Percentiles rank a stretch among this genome's conserved stretches.
These are phyloP conservation scores for Hyaloperonospora brassicae DNA, from an alignment of 352 stramenopile genomes.

Conservation along the genomic window DNA sequence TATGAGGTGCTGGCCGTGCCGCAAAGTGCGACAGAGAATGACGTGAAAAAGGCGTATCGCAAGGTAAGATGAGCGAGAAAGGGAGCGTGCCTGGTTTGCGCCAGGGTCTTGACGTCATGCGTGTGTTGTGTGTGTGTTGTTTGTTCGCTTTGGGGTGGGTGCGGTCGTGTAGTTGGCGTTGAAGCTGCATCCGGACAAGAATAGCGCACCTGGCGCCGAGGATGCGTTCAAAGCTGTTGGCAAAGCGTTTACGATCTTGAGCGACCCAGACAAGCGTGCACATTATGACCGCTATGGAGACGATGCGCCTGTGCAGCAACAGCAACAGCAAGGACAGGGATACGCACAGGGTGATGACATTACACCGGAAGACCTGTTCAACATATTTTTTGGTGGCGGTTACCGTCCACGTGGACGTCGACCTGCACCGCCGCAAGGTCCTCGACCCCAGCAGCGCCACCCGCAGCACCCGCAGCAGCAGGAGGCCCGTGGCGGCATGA, in stretches of 20 bases:
- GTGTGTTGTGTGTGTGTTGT: background rate
- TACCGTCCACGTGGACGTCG: slow-evolving; percentile 52
- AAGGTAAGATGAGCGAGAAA: slow-evolving; percentile 46
- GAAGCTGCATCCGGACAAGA: slow-evolving; percentile 91
- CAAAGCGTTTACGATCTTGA: slow-evolving; percentile 91
- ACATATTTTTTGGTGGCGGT: slow-evolving; percentile 87
- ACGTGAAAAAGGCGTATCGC: slow-evolving; percentile 89
- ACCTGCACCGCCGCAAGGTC: slow-evolving; percentile 35
- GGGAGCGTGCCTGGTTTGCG: background rate
- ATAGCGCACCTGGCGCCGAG: slow-evolving; percentile 92
- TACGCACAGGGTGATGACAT: slow-evolving; percentile 75
- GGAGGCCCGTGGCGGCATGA: slow-evolving; percentile 33
- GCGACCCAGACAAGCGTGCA: slow-evolving; percentile 80
- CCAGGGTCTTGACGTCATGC: slow-evolving; percentile 8
- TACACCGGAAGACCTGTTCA: slow-evolving; percentile 88
- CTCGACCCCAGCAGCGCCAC: slow-evolving; percentile 14
- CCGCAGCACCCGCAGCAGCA: slow-evolving; percentile 17
- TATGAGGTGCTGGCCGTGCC: slow-evolving; percentile 83
- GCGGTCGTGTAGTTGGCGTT: slow-evolving; percentile 60
- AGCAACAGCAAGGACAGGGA: slow-evolving; percentile 27
- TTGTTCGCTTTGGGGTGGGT: background rate
- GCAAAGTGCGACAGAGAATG: slow-evolving; percentile 65
- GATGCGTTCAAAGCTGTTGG: slow-evolving; percentile 96
- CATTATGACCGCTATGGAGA: slow-evolving; percentile 83
- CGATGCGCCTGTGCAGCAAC: slow-evolving; percentile 34